These are phyloP conservation scores for Gremmenia infestans DNA, from an alignment of 2,329 filamentous ascomycete species.

Conservation along the genomic window DNA sequence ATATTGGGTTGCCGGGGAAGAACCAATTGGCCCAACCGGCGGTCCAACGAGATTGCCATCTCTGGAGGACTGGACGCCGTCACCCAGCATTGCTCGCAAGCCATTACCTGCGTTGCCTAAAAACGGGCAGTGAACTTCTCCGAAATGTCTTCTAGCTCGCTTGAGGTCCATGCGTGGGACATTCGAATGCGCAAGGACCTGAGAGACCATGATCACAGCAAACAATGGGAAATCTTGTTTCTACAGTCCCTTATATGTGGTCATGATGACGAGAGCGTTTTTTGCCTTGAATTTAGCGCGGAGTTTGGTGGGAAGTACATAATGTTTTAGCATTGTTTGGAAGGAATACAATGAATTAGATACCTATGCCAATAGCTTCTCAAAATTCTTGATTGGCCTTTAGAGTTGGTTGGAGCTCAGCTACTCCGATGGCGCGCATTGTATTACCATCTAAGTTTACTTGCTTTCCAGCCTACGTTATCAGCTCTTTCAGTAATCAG, in stretches of 20 bases:
- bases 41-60: constrained; percentile 4
- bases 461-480: too few species aligned
- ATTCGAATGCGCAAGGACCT: too few species aligned
- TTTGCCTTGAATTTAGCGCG: constrained; percentile 3
- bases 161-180: too few species aligned
- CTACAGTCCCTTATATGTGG: neutral
- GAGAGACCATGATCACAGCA: too few species aligned
- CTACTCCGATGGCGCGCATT: too few species aligned
- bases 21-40: neutral
- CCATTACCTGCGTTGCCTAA: constrained; percentile 18
- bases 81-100: constrained; percentile 12
- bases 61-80: neutral
- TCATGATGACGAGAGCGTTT: neutral
- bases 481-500: too few species aligned
- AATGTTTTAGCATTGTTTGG: neutral
- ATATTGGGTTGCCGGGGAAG: neutral
- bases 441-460: too few species aligned
- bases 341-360: neutral
- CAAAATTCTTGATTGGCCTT: too few species aligned
- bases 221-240: neutral
- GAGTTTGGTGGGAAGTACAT: neutral
- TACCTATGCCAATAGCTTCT: neutral
- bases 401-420: too few species aligned
- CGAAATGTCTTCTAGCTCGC: neutral
- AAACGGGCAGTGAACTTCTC: constrained; percentile 1